These are phyloP conservation scores for Fusarium pseudocircinatum DNA, from an alignment of 2,329 filamentous ascomycete species.

Conservation along the genomic window DNA sequence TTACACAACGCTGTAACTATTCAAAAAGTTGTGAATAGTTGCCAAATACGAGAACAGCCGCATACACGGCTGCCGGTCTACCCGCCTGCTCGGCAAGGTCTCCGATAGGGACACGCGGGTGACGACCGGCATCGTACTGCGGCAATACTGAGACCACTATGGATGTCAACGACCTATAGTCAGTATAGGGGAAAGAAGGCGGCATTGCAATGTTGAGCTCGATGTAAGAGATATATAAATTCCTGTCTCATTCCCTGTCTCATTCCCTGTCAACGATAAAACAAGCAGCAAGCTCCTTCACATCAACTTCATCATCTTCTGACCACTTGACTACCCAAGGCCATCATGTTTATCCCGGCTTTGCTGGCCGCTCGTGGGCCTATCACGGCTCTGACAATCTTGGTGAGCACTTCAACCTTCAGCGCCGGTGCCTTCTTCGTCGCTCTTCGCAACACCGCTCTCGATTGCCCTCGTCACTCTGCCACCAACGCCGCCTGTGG, in stretches of 20 bases:
- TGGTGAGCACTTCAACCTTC: not conserved
- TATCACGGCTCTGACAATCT: not conserved
- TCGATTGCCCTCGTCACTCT: not conserved
- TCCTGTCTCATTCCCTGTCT: not conserved
- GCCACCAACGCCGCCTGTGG: not conserved
- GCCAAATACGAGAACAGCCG: not conserved
- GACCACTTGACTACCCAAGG: accelerated
- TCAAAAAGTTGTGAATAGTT: not conserved
- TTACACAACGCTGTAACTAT: accelerated
- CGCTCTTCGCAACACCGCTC: not conserved
- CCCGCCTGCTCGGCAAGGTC: not conserved
- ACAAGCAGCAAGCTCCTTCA: not conserved
- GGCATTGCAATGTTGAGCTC: accelerated
- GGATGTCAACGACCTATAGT: accelerated
- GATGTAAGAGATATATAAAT: not conserved
- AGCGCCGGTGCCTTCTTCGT: not conserved
- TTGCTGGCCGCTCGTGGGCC: not conserved
- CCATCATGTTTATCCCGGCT: not conserved
- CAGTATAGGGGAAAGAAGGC: not conserved
- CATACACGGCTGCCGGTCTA: not conserved
- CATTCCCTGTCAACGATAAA: accelerated
- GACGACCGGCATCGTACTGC: not conserved
- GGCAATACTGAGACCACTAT: not conserved
- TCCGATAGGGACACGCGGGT: not conserved
- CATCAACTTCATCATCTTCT: not conserved